Evolutionary conservation across 108 stramenopile genomes (phyloP), one percentile per base, ranked within the genome.

Genomic region (Epithemia pelagica): DNA sequence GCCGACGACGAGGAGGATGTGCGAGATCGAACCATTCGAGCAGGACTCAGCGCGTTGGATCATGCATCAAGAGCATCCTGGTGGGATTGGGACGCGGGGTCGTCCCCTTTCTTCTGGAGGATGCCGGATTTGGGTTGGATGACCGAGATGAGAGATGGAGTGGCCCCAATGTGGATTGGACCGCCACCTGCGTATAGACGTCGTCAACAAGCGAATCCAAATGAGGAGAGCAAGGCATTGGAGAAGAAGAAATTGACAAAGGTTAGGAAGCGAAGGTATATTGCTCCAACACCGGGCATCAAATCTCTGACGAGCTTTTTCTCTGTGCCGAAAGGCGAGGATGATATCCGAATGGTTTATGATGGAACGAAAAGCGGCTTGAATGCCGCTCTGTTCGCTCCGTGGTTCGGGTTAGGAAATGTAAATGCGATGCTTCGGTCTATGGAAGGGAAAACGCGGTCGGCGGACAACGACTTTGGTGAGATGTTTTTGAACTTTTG

Each of bases 401-500:
- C 81, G 0, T 46, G 52, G 20, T 82, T 82, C 52, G 51, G 29
- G 23, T 26, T 82, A 19, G 72, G 77, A 2, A 76, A 74, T 18
- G 57, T 76, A 2, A 65, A 52, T 46, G 46, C 69, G 1, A 23
- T 62, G 54, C 37, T 70, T 37, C 66, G 70, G 37, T 23, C 54
- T 8, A 52, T 74, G 7, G 52, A 30, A 55, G 19, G 24, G 32
- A 70, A 27, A 7, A 57, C 72, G 25, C 67, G 65, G 52, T 58
- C 67, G 28, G 76, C 60, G 0, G 74, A 82, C 61, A 62, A 65
- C 32, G 74, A 82, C 62, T 58, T 73, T 15, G 82, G 75, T 0
- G 78, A 82, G 58, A 70, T 76, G 73, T 82, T 82, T 60, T 54
- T 68, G 2, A 82, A 82, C 29, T 76, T 73, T 25, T 26, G 25